Base-by-base conservation (phyloP, 495 filamentous ascomycete species). In the Penicillium cataractarum region DNA sequence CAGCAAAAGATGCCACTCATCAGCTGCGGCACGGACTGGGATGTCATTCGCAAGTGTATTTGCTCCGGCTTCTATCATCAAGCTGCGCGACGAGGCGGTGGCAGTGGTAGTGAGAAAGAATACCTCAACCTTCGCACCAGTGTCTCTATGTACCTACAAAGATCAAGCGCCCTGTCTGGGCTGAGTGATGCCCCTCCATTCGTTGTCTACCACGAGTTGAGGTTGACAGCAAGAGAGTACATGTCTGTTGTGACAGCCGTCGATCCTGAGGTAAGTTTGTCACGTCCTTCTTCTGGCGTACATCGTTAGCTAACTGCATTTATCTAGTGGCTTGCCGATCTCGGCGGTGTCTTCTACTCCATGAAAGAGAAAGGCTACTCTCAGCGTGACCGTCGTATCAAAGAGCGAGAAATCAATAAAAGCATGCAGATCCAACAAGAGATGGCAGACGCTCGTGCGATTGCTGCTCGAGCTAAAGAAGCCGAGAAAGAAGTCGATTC, bases 11-110 rank as follows among this genome's bases (percentile, higher is more conserved):
- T 99, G 92, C 75, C 83, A 8, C 84, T 97, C 69, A 80, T 88
- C 63, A 92, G 90, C 78, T 96, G 93, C 65, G 95, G 96, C 26
- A 97, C 93, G 15, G 96, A 98, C 76, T 97, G 96, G 92, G 96
- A 99, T 68, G 77, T 92, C 12, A 91, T 97, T 65, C 87, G 96
- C 54, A 94, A 96, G 77, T 97, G 95, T 72, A 97, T 99, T 63
- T 98, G 96, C 78, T 92, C 90, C 0, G 96, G 96, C 9, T 99
- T 94, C 77, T 99, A 97, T 74, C 95, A 98, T 66, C 96, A 99
- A 76, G 94, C 96, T n/a, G 96, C 96, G 10, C 91, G 92, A 64
- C 31, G 51, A 6, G 51, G 92, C 95, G 35, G 97, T 96, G 78
- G 49, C n/a, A 52, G 49, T 52, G 96, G 96, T 1, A 92, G 97